Evolutionary conservation across 2,329 filamentous ascomycete genomes (phyloP).

Genomic region (Pestalotiopsis sp.): DNA sequence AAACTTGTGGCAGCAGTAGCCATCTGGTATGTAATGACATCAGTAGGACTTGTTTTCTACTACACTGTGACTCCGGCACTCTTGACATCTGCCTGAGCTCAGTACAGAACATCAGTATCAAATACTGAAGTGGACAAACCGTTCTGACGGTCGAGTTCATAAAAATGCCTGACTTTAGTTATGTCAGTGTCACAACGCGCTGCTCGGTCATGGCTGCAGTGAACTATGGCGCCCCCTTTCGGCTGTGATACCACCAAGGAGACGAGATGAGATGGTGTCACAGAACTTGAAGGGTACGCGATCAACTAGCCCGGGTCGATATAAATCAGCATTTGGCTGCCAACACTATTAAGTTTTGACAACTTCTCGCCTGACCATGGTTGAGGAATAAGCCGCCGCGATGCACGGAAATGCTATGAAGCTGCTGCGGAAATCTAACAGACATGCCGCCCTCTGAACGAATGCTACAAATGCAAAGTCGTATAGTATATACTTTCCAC

Average conservation of each 20-base stretch:
- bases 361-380: neutral
- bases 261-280: neutral
- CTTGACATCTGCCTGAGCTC: neutral
- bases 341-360: neutral
- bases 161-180: neutral
- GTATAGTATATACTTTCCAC: neutral
- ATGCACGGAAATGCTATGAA: neutral
- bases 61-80: too few relatives aligned
- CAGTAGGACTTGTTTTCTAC: neutral
- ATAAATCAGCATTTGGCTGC: neutral
- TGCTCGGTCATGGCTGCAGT: neutral
- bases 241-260: neutral
- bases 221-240: neutral
- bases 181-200: neutral
- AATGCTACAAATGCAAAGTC: neutral
- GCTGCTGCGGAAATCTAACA: neutral
- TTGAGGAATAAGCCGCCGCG: neutral
- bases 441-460: neutral
- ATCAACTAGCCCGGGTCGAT: neutral
- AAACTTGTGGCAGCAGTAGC: neutral
- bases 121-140: neutral
- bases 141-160: neutral
- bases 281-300: neutral
- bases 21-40: neutral
- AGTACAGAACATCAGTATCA: neutral